Conservation (phyloP, 345 rosid genomes). For the Hibiscus trionum region DNA sequence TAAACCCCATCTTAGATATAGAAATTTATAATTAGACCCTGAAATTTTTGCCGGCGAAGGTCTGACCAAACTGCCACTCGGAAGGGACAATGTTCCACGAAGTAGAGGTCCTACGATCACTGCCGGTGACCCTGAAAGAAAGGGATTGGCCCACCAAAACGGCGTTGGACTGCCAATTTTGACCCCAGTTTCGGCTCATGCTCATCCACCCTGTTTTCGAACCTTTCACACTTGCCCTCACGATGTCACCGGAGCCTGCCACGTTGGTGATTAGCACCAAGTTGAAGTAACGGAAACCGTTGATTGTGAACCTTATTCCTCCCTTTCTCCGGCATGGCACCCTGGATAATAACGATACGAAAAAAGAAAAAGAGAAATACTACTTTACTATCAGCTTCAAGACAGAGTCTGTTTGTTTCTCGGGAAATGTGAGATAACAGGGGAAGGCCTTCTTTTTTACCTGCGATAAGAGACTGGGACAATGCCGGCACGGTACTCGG, state of each 20-base stretch:
- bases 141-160: constrained; percentile 46
- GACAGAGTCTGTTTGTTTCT: not conserved
- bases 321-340: constrained; percentile 53
- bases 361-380: not conserved
- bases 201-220: constrained; percentile 47
- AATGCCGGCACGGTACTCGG: constrained; percentile 59
- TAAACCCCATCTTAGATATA: not conserved
- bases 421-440: not conserved
- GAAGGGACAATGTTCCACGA: constrained; percentile 69
- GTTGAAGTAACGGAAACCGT: constrained; percentile 67
- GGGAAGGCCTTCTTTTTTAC: constrained; percentile 14
- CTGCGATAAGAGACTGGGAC: constrained; percentile 59
- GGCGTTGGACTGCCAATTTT: constrained; percentile 64
- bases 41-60: constrained; percentile 68
- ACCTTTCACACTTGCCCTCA: constrained; percentile 46
- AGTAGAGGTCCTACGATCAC: constrained; percentile 61
- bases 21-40: constrained; percentile 24
- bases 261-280: constrained; percentile 59
- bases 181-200: constrained; percentile 73
- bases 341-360: constrained; percentile 14
- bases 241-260: constrained; percentile 60
- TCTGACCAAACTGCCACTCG: constrained; percentile 68
- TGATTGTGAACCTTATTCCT: constrained; percentile 61
- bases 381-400: not conserved
- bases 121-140: constrained; percentile 51